Evolutionary conservation across 495 filamentous ascomycete species (phyloP).

Genomic region (Trichoderma orchidacearum): DNA sequence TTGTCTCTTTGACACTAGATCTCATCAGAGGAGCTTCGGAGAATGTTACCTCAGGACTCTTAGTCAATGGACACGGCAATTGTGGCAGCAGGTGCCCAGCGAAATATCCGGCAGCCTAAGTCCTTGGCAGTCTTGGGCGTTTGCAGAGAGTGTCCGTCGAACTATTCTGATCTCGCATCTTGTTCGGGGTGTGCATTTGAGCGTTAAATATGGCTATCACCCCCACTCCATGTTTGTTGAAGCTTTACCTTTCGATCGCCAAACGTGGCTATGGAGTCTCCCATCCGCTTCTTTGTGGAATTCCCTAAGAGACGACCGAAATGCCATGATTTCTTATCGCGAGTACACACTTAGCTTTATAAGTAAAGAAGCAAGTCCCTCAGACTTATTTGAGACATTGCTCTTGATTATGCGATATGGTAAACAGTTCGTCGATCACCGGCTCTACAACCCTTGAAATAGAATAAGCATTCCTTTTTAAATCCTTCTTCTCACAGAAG

Average conservation of each 20-base stretch:
- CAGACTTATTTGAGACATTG: background rate
- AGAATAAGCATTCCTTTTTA: too few relatives aligned
- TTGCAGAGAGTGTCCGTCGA: background rate
- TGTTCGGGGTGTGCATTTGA: background rate
- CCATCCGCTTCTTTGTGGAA: background rate
- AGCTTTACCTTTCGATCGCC: background rate
- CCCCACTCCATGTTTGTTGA: background rate
- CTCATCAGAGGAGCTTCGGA: background rate
- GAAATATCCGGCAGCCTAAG: background rate
- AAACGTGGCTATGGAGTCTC: background rate
- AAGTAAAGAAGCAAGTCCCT: background rate
- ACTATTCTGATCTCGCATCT: background rate
- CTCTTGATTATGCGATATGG: background rate
- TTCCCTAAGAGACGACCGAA: background rate
- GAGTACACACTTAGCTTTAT: background rate
- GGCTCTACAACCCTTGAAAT: too few relatives aligned
- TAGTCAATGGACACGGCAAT: background rate
- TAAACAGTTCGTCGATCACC: background rate
- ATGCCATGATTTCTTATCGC: background rate
- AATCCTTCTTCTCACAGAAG: too few relatives aligned
- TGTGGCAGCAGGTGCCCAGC: background rate
- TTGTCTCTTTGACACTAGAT: background rate
- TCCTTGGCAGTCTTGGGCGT: background rate
- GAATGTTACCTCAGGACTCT: background rate
- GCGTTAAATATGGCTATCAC: background rate